A percentile compares a stretch with the other conserved stretches of the same genome.
phyloP scores from a whole-genome alignment of 176 grass and related monocot genomes.

The Neostapfia colusana region DNA sequence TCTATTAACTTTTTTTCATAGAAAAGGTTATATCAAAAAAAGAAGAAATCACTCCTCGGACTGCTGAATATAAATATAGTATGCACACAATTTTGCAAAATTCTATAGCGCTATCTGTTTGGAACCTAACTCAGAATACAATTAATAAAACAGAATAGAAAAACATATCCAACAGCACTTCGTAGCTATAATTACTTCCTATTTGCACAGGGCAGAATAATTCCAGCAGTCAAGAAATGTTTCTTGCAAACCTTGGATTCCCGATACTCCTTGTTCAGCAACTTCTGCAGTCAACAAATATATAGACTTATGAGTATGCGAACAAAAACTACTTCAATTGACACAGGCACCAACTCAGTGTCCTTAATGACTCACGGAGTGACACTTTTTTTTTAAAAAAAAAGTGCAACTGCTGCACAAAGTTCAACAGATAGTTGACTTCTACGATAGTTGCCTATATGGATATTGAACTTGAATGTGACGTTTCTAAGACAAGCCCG shows the following conservation, averaged over 20 bases:
- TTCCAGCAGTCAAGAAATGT: background rate
- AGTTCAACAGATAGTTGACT: background rate
- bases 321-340: slow-evolving; percentile 22
- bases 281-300: slow-evolving; percentile 56
- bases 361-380: background rate
- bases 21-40: background rate
- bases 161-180: background rate
- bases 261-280: slow-evolving; percentile 48
- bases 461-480: too few species aligned
- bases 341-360: background rate
- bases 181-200: background rate
- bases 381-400: background rate
- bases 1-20: background rate
- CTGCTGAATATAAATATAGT: background rate
- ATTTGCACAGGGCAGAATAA: background rate
- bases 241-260: slow-evolving; percentile 63
- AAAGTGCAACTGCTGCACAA: background rate
- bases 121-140: background rate
- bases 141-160: background rate
- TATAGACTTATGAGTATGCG: background rate
- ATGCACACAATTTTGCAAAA: slow-evolving; percentile 19
- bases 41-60: background rate
- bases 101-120: background rate
- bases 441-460: background rate
- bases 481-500: too few species aligned